phyloP scores from a whole-genome alignment of 495 filamentous ascomycete genomes.

The Niebla homalea region DNA sequence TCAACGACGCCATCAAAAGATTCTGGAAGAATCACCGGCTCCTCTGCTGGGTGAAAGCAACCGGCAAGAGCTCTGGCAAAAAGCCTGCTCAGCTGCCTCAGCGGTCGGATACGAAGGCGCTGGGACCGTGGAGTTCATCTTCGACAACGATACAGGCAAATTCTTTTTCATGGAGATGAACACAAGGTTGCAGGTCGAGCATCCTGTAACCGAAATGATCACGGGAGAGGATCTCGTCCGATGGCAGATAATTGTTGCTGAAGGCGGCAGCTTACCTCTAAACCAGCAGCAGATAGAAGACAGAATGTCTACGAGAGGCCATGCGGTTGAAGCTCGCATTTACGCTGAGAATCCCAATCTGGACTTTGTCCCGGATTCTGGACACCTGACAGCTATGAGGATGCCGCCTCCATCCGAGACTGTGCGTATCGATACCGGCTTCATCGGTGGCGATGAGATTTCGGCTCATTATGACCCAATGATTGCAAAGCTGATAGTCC shows the following conservation, averaged over 20 bases:
- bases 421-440: conserved; percentile 85
- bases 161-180: conserved; percentile 99
- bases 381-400: conserved; percentile 68
- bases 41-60: conserved; percentile 68
- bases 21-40: conserved; percentile 90
- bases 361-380: conserved; percentile 89
- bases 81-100: conserved; percentile 75
- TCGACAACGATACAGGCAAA: conserved; percentile 83
- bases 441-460: conserved; percentile 79
- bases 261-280: conserved; percentile 73
- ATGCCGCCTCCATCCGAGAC: conserved; percentile 56
- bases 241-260: conserved; percentile 91
- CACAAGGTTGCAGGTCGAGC: conserved; percentile 90
- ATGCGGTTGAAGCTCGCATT: conserved; percentile 89
- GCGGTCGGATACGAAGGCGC: conserved; percentile 93
- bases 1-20: conserved; percentile 88
- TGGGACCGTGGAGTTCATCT: conserved; percentile 96
- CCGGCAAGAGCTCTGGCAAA: conserved; percentile 83
- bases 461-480: conserved; percentile 97
- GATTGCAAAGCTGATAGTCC: conserved; percentile 97
- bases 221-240: conserved; percentile 89
- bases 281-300: conserved; percentile 72
- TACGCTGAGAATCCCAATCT: conserved; percentile 86
- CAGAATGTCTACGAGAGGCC: conserved; percentile 59
- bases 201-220: conserved; percentile 94